Conservation (phyloP, 2,329 filamentous ascomycete genomes). For the Ophiosphaerella herpotricha region DNA sequence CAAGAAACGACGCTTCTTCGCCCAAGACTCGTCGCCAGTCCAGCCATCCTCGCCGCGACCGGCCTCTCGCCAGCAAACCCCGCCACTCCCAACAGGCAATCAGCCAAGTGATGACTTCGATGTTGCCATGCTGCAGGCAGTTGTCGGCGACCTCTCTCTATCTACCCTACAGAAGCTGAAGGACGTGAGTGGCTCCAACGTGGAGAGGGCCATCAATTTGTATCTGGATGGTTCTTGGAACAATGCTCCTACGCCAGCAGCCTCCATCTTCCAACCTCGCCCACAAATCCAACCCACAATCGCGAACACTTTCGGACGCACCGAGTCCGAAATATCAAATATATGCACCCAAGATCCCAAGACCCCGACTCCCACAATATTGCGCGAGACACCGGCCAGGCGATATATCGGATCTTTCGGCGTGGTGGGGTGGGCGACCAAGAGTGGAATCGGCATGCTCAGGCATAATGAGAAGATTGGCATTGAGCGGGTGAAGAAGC, state of each 20-base stretch:
- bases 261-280: slow-evolving; percentile 23
- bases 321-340: slow-evolving; percentile 29
- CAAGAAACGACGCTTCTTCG: slow-evolving; percentile 68
- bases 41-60: slow-evolving; percentile 18
- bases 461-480: slow-evolving; percentile 81
- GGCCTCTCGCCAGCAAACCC: slow-evolving; percentile 37
- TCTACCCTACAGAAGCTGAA: slow-evolving; percentile 55
- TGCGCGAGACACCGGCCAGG: slow-evolving; percentile 56
- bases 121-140: slow-evolving; percentile 58
- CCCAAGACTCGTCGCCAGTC: slow-evolving; percentile 52
- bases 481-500: slow-evolving; percentile 84
- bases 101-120: slow-evolving; percentile 54
- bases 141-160: slow-evolving; percentile 59
- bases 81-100: slow-evolving; percentile 27
- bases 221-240: slow-evolving; percentile 69
- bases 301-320: slow-evolving; percentile 27
- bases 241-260: slow-evolving; percentile 24
- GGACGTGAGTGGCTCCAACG: slow-evolving; percentile 56
- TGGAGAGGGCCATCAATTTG: slow-evolving; percentile 66
- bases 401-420: slow-evolving; percentile 93
- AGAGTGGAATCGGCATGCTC: slow-evolving; percentile 75
- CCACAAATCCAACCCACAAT: slow-evolving; percentile 27
- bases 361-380: slow-evolving; percentile 20
- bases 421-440: slow-evolving; percentile 87
- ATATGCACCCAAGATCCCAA: slow-evolving; percentile 28